Conservation (phyloP, 169 alveolate genomes). For the Perkinsus marinus region DNA sequence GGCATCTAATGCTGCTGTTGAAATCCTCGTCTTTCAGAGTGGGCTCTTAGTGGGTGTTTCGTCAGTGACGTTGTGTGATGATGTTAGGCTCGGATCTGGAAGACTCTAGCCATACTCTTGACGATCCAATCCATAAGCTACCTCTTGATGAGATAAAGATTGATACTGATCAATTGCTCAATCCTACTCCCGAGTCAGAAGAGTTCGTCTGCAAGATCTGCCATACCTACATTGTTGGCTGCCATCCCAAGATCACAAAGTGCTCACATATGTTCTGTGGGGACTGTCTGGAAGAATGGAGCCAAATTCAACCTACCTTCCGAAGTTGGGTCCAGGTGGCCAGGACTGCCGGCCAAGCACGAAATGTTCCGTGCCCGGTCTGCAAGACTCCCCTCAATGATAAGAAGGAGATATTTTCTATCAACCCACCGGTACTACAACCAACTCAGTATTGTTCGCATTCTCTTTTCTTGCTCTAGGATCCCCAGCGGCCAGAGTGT, state of each 20-base stretch:
- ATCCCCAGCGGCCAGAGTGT: neutral
- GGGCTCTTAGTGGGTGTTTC: no score
- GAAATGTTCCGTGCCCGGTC: slow-evolving; percentile 2
- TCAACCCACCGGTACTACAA: neutral
- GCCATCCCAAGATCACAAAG: neutral
- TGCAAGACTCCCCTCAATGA: slow-evolving; percentile 7
- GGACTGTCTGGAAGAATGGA: slow-evolving; percentile 1
- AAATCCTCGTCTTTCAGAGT: no score
- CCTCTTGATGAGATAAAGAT: neutral
- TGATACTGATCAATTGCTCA: neutral
- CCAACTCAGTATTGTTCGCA: neutral
- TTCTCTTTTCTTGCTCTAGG: neutral
- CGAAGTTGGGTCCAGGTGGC: neutral
- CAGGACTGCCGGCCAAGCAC: neutral
- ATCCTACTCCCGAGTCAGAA: neutral
- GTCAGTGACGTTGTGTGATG: no score
- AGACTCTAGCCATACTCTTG: neutral
- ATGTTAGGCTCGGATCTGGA: neutral
- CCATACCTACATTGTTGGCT: neutral
- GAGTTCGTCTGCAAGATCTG: slow-evolving; percentile 9
- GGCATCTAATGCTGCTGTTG: no score
- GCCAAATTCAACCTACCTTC: neutral
- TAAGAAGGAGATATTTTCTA: neutral
- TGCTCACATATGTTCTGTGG: slow-evolving; percentile 10
- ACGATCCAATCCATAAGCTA: neutral